These are phyloP conservation scores for Geranomyces variabilis DNA, from an alignment of 192 early-diverging fungal genomes.

Conservation along the genomic window DNA sequence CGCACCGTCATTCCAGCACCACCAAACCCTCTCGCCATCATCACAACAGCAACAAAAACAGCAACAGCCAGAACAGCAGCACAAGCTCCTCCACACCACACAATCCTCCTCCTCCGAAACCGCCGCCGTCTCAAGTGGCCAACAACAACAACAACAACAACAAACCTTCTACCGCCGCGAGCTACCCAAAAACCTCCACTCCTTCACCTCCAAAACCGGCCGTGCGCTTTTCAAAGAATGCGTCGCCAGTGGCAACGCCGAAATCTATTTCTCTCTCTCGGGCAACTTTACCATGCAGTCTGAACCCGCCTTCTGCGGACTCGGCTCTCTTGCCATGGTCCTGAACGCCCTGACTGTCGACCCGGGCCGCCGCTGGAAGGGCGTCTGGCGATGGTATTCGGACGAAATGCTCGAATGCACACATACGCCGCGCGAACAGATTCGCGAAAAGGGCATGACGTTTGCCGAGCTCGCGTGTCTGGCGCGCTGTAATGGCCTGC, in stretches of 20 bases:
- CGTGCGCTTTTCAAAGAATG: slow-evolving; percentile 79
- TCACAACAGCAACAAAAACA: background rate
- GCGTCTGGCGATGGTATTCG: slow-evolving; percentile 87
- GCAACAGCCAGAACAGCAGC: background rate
- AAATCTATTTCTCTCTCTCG: slow-evolving; percentile 83
- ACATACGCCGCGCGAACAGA: slow-evolving; percentile 58
- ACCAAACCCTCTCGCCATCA: background rate
- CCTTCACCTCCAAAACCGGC: slow-evolving; percentile 79
- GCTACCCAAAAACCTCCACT: slow-evolving; percentile 57
- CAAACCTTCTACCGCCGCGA: slow-evolving; percentile 48
- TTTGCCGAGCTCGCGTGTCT: slow-evolving; percentile 89
- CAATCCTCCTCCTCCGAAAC: background rate
- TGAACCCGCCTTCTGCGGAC: slow-evolving; percentile 86
- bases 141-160: background rate
- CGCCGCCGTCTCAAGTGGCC: slow-evolving; percentile 22
- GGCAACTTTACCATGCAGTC: slow-evolving; percentile 91
- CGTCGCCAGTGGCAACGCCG: slow-evolving; percentile 74
- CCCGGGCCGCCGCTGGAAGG: slow-evolving; percentile 86
- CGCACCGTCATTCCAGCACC: slow-evolving; percentile 4
- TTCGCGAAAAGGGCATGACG: slow-evolving; percentile 84
- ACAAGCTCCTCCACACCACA: slow-evolving; percentile 9
- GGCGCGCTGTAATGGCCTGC: slow-evolving; percentile 82
- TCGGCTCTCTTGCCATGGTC: slow-evolving; percentile 89
- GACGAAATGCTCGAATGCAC: slow-evolving; percentile 58
- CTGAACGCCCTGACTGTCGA: slow-evolving; percentile 92